Evolutionary conservation across 106 monocot genomes (phyloP).

Genomic region (Apostasia ramifera): DNA sequence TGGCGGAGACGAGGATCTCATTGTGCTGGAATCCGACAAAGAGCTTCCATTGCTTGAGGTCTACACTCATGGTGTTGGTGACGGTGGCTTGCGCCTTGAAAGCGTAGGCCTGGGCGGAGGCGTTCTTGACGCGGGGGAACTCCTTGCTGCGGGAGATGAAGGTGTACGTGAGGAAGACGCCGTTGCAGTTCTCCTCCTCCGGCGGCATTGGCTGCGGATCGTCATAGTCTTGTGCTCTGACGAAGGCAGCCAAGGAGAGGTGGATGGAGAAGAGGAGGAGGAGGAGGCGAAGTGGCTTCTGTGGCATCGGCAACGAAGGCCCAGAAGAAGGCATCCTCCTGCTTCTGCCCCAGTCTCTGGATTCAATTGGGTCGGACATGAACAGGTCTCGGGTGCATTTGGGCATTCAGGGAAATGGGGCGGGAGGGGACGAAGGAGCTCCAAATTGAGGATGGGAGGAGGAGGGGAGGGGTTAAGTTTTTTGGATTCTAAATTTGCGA

Average conservation of each 20-base stretch:
- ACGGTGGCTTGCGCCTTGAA: conserved; percentile 69
- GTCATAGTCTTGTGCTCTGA: conserved; percentile 22
- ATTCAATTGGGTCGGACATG: background rate
- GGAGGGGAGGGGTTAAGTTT: background rate
- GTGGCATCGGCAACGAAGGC: no score
- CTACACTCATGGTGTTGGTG: conserved; percentile 63
- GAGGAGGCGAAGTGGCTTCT: background rate
- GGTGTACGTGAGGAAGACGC: conserved; percentile 60
- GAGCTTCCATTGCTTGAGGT: conserved; percentile 78
- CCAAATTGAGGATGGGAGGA: no score
- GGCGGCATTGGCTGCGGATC: conserved; percentile 17
- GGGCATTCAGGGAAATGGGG: background rate
- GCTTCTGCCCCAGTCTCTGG: background rate
- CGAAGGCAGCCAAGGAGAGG: background rate
- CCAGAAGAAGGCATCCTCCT: conserved; percentile 11
- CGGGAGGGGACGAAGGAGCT: background rate
- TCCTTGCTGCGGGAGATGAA: conserved; percentile 51
- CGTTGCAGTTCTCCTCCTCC: conserved; percentile 46
- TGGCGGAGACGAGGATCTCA: conserved; percentile 78
- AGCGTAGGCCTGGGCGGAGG: conserved; percentile 79
- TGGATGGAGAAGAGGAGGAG: conserved; percentile 20
- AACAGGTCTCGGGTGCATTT: background rate
- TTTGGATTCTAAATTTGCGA: background rate
- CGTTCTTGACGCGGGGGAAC: conserved; percentile 76
- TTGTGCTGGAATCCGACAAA: conserved; percentile 83